phyloP scores from a whole-genome alignment of 2,329 filamentous ascomycete genomes.

The Alternaria infectoria region DNA sequence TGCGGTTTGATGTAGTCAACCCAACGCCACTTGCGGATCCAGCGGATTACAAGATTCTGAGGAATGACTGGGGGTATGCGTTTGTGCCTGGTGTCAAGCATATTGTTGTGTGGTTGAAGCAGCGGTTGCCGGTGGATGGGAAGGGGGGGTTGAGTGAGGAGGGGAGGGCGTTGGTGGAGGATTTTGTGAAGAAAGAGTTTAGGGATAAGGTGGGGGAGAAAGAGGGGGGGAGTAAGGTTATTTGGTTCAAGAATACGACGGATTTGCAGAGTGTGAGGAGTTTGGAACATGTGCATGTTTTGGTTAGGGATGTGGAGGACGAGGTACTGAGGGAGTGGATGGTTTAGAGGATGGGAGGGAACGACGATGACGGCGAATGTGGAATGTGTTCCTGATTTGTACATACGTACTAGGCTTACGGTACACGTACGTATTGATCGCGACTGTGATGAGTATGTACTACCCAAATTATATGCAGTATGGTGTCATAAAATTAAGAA shows the following conservation, averaged over 20 bases:
- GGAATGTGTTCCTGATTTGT: no score
- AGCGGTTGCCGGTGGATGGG: slow-evolving; percentile 38
- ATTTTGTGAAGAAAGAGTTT: slow-evolving; percentile 54
- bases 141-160: slow-evolving; percentile 40
- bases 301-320: slow-evolving; percentile 73
- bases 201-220: slow-evolving; percentile 48
- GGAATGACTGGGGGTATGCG: slow-evolving; percentile 71
- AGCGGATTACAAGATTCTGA: slow-evolving; percentile 62
- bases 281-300: slow-evolving; percentile 77
- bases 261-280: slow-evolving; percentile 65
- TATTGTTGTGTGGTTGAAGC: slow-evolving; percentile 61
- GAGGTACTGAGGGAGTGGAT: slow-evolving; percentile 35
- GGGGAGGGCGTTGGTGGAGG: slow-evolving; percentile 36
- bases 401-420: neutral
- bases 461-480: neutral
- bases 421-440: fast-evolving
- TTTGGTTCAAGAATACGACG: slow-evolving; percentile 72
- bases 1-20: slow-evolving; percentile 53
- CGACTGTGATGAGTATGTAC: neutral
- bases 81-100: slow-evolving; percentile 61
- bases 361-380: no score
- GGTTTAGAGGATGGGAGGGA: neutral
- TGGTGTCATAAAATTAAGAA: neutral
- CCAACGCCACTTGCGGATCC: slow-evolving; percentile 60
- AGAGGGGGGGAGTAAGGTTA: slow-evolving; percentile 54